Evolutionary conservation across 306 rosid species (phyloP), one percentile per base, ranked within the genome.

Genomic region (Fragaria iinumae): DNA sequence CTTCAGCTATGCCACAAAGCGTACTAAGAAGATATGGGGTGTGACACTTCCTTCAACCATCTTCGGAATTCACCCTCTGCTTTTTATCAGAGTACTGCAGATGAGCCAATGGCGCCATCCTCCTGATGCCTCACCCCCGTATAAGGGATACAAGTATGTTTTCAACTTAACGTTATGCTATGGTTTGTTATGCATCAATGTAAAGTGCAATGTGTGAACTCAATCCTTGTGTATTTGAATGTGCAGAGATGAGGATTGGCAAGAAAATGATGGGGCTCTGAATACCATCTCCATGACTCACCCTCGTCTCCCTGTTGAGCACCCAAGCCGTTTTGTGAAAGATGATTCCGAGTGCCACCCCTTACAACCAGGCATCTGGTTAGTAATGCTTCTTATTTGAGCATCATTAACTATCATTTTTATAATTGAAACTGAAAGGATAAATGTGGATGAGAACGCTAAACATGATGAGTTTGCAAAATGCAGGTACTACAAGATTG

Each of bases 231-330:
- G 72, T 74, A 21, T 67, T 68, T 76, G 74, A 43, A 5, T 75
- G 57, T 87, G 86, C 88, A 95, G 97, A 86, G 99, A 96, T 82
- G 98, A 91, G 86, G 98, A 92, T 78, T 96, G 99, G 99, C 89
- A 84, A 75, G 97, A 90, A 82, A 96, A 96, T 84, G 99, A 96
- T 77, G 99, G 99, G 76, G 99, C 99, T 7, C 86, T 96, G 5
- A 96, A 96, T 87, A 92, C 97, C 63, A 89, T 91, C 76, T 96
- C 96, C 45, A 96, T 96, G 99, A 96, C 98, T 66, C 88, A 85
- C 87, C 99, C 99, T 71, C 90, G 85, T 57, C 75, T 92, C 29
- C 99, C 99, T 2, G 80, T 88, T 49, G 97, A 96, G 75, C 98
- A 95, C 71, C 97, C 97, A 36, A 81, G 72, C 80, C 88, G 47